Conservation (phyloP, 2,329 filamentous ascomycete genomes). For the Claviceps pazoutovae region DNA sequence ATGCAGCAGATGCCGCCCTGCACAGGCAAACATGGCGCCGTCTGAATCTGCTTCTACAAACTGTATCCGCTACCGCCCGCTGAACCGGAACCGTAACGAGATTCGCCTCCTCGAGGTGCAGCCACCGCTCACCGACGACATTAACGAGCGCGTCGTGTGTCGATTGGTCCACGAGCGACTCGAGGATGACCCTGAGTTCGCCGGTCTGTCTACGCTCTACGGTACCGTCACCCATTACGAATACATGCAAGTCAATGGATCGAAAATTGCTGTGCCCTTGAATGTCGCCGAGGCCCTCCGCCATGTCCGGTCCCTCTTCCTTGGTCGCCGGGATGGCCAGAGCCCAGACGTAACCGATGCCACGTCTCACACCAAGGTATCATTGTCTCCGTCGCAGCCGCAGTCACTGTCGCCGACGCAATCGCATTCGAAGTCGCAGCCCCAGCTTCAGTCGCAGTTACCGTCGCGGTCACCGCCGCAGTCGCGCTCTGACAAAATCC, state of each 20-base stretch:
- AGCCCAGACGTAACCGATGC: constrained; percentile 1
- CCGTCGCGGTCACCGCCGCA: constrained; percentile 9
- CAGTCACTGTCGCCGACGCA: neutral
- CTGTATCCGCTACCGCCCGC: constrained; percentile 8
- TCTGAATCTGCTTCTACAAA: neutral
- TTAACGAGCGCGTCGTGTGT: constrained; percentile 18
- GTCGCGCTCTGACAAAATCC: constrained; percentile 7
- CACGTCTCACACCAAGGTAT: no score
- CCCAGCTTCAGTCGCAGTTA: neutral
- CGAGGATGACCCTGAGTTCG: constrained; percentile 13
- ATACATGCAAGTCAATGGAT: constrained; percentile 15
- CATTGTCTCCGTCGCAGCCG: neutral
- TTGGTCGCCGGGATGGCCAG: constrained; percentile 6
- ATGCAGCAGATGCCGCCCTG: neutral
- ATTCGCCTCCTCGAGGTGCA: constrained; percentile 21
- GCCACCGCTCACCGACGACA: constrained; percentile 11
- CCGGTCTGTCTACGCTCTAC: constrained; percentile 18
- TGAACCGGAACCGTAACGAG: constrained; percentile 14
- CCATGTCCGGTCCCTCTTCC: constrained; percentile 20
- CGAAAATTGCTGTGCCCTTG: constrained; percentile 13
- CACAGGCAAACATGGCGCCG: constrained; percentile 1
- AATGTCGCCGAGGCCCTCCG: constrained; percentile 18
- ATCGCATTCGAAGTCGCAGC: neutral
- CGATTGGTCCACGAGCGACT: constrained; percentile 18
- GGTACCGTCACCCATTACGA: constrained; percentile 17